Conservation (phyloP, 1,139 yeast genomes). For the Blastobotrys buckinghamii region DNA sequence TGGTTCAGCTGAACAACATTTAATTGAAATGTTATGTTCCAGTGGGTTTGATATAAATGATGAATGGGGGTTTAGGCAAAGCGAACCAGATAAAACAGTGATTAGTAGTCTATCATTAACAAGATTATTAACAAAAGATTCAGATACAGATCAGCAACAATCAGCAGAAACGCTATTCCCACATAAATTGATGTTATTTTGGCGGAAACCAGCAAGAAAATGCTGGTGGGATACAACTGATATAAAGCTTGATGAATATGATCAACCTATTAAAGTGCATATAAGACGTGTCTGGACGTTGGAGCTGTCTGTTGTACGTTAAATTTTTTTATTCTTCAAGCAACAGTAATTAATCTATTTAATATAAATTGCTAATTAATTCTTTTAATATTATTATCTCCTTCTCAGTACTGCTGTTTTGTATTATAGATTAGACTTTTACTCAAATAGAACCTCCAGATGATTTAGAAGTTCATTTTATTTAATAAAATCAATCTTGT, state of each 20-base stretch:
- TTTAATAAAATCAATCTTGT: no score
- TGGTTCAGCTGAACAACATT: slow-evolving; percentile 93
- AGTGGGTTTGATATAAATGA: slow-evolving; percentile 73
- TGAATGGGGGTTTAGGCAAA: slow-evolving; percentile 80
- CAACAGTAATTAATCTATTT: background rate
- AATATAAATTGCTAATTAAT: background rate
- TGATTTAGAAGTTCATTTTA: no score
- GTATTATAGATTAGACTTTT: no score
- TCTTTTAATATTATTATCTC: background rate
- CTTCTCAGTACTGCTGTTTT: no score
- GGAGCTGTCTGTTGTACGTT: slow-evolving; percentile 40
- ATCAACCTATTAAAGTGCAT: slow-evolving; percentile 49
- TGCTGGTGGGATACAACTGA: slow-evolving; percentile 92
- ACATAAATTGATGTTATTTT: slow-evolving; percentile 79
- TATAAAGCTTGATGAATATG: slow-evolving; percentile 44
- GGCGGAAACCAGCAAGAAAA: slow-evolving; percentile 98
- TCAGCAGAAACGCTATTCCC: slow-evolving; percentile 40
- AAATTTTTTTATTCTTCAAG: background rate
- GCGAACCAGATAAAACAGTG: slow-evolving; percentile 83
- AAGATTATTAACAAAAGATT: slow-evolving; percentile 39
- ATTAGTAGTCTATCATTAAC: slow-evolving; percentile 80
- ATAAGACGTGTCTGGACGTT: slow-evolving; percentile 81
- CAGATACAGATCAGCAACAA: slow-evolving; percentile 11
- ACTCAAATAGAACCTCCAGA: no score
- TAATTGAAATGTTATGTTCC: slow-evolving; percentile 89